phyloP scores from a whole-genome alignment of 805 yeast species.

The Naumovozyma baii region DNA sequence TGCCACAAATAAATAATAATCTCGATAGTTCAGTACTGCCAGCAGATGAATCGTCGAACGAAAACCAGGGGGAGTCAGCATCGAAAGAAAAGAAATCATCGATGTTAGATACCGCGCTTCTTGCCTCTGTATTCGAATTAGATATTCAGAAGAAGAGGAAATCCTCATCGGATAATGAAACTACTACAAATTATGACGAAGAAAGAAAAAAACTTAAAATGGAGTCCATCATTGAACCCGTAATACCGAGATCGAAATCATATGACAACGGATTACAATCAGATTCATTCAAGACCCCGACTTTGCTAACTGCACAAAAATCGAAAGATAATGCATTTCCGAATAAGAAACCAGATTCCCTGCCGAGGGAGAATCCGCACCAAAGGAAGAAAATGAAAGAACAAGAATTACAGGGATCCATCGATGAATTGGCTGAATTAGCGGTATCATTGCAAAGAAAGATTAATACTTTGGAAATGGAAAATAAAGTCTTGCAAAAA shows the following conservation, averaged over 20 bases:
- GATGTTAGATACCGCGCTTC: background rate
- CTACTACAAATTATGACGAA: background rate
- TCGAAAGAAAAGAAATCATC: background rate
- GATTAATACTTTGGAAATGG: conserved; percentile 84
- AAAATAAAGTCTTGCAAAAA: conserved; percentile 73
- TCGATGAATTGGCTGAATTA: conserved; percentile 62
- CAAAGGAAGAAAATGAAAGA: conserved; percentile 80
- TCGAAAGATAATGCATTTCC: background rate
- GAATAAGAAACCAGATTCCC: background rate
- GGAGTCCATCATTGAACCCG: too few relatives aligned
- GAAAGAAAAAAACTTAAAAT: background rate
- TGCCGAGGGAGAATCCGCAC: conserved; percentile 7
- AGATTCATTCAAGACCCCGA: too few relatives aligned
- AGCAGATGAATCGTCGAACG: too few relatives aligned
- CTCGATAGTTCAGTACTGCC: too few relatives aligned
- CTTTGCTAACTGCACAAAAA: background rate
- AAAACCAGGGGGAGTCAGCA: background rate
- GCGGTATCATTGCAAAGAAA: conserved; percentile 59
- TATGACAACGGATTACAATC: too few relatives aligned
- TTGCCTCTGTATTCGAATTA: background rate
- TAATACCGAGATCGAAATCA: background rate
- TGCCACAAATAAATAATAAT: too few relatives aligned
- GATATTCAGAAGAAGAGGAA: background rate
- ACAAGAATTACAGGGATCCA: conserved; percentile 75
- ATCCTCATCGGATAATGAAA: background rate